Conservation (phyloP, 345 rosid genomes). For the Citrus australasica region DNA sequence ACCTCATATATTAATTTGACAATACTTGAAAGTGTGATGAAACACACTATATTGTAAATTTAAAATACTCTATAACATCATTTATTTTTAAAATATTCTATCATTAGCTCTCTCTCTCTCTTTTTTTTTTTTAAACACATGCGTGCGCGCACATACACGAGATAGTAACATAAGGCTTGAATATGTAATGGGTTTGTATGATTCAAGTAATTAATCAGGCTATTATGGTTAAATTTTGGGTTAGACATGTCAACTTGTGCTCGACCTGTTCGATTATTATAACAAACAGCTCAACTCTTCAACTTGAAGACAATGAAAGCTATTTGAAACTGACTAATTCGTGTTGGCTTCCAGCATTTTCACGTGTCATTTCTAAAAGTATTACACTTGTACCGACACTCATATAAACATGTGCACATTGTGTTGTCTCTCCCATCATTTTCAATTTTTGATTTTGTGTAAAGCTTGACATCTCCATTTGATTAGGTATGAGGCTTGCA, state of each 20-base stretch:
- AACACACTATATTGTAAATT: neutral
- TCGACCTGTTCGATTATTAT: neutral
- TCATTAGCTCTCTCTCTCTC: too few species aligned
- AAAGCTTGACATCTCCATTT: slow-evolving; percentile 14
- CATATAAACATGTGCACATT: neutral
- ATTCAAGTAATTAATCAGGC: neutral
- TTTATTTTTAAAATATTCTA: too few species aligned
- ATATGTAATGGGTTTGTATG: neutral
- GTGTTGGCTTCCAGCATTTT: neutral
- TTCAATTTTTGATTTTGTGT: neutral
- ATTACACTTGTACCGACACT: neutral
- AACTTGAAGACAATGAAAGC: neutral
- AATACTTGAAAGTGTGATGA: neutral
- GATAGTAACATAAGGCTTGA: neutral
- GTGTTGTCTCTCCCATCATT: neutral
- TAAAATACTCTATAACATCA: too few species aligned
- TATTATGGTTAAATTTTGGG: neutral
- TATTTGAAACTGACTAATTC: neutral
- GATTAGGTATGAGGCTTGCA: slow-evolving; percentile 66
- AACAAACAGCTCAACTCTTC: neutral
- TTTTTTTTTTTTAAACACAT: too few species aligned
- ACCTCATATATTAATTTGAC: neutral
- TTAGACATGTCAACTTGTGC: neutral
- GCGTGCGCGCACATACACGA: too few species aligned
- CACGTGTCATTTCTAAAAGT: neutral